Evolutionary conservation across 306 rosid genomes (phyloP).

Genomic region (Prunus kanzakura): DNA sequence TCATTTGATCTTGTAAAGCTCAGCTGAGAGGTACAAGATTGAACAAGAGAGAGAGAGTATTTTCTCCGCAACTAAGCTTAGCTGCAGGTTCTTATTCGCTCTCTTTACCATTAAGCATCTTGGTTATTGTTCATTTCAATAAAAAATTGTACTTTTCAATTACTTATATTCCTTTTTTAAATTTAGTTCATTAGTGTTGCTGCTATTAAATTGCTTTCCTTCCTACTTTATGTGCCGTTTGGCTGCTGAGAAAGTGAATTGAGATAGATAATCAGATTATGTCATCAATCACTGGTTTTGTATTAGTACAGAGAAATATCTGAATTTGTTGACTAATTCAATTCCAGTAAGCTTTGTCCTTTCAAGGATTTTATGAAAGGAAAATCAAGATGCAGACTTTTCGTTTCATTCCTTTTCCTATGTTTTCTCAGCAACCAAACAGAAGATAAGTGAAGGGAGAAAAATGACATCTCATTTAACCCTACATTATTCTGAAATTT

Average conservation of each 20-base stretch:
- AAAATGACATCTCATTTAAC: not conserved
- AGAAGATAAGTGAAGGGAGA: not conserved
- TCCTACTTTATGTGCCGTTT: not conserved
- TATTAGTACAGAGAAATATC: not conserved
- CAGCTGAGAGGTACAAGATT: slow-evolving; percentile 4
- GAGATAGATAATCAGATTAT: not conserved
- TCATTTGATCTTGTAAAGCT: not conserved
- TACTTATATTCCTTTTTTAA: not conserved
- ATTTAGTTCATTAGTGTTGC: not conserved
- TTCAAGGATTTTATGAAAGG: not conserved
- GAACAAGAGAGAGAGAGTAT: not conserved
- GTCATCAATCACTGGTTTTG: not conserved
- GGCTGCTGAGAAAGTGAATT: slow-evolving; percentile 9
- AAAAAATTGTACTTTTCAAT: not conserved
- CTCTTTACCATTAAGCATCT: not conserved
- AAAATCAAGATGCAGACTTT: not conserved
- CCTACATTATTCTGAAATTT: not conserved
- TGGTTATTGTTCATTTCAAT: not conserved
- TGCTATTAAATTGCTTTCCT: slow-evolving; percentile 8
- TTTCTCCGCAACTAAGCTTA: not conserved
- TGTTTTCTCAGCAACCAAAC: not conserved
- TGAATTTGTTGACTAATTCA: not conserved
- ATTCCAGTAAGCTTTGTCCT: not conserved
- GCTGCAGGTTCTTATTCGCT: slow-evolving; percentile 15
- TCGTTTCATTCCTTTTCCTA: not conserved